Evolutionary conservation across 202 grass and related monocot species (phyloP), one percentile per base, ranked within the genome.

Genomic region (Eragrostis tef): DNA sequence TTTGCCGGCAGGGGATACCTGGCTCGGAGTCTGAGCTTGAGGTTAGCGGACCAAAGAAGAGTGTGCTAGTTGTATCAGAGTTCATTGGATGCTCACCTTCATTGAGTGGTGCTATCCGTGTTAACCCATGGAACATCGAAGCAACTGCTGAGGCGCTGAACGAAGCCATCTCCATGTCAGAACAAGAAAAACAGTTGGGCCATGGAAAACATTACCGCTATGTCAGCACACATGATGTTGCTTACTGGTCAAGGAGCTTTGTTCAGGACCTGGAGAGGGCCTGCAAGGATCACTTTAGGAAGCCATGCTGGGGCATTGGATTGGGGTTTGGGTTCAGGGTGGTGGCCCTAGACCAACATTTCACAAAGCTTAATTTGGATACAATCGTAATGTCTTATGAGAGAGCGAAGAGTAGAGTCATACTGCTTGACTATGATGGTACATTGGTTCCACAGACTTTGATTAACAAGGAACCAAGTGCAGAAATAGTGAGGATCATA

Each of bases 31-130:
- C 78, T 25, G 74, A 26, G 7, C 83, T 84, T 20, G 87, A 81
- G 54, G 57, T 86, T 22, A 84, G 73, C 9, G 73, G 85, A 49
- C 85, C 91, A 11, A 89, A 88, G 47, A 91, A 84, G 77, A 97
- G 91, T 75, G 92, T 94, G 94, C 74, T 97, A 19, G 91, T 94
- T 29, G 67, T 97, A 14, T 97, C 89, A 0, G 94, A 97, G 68
- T 97, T 97, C 81, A 97, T 97, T 73, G 94, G 94, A 14, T 94
- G 94, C 65, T 97, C 94, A 2, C 94, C 94, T 57, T 97, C 94
- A 19, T 53, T 97, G 12, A 94, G 91, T 21, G 94, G 91, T 52
- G 94, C 94, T 1, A 94, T 97, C 71, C 85, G 91, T 66, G 70
- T 92, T 73, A 97, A 97, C 77, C 94, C 94, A 0, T 97, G 94